Evolutionary conservation across 2,329 filamentous ascomycete genomes (phyloP).

Genomic region (Sporothrix pallida): DNA sequence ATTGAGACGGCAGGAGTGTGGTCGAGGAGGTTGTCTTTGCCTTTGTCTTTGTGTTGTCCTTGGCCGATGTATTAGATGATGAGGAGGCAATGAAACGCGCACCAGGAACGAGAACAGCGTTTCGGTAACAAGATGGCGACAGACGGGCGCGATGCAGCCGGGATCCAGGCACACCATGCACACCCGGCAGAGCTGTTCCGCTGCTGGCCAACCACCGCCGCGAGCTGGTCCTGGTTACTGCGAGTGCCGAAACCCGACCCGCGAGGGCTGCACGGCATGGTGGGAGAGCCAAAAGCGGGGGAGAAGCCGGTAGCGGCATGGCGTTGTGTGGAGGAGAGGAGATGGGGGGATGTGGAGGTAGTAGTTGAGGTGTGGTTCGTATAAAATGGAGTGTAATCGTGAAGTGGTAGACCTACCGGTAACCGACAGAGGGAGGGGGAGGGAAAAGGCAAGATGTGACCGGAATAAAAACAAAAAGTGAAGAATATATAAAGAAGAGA

Average conservation of each 20-base stretch:
- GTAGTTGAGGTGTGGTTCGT: not conserved
- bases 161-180: not conserved
- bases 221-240: not conserved
- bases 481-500: not conserved
- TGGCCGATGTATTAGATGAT: conserved; percentile 6
- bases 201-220: conserved; percentile 24
- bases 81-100: conserved; percentile 26
- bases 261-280: not conserved
- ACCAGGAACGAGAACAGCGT: not conserved
- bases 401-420: conserved; percentile 5
- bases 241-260: not conserved
- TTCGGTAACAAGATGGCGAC: conserved; percentile 22
- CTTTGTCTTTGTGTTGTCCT: not conserved
- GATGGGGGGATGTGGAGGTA: no score
- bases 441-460: no score
- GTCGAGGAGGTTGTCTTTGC: not conserved
- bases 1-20: not conserved
- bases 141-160: conserved; percentile 26
- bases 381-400: no score
- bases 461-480: not conserved
- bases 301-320: conserved; percentile 19
- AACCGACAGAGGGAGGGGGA: not conserved
- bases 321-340: not conserved
- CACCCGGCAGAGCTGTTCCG: not conserved
- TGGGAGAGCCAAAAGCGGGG: conserved; percentile 24